Percentiles rank a stretch among this genome's conserved stretches.
Evolutionary conservation across 2,329 filamentous ascomycete genomes (phyloP).

Genomic region (Pyricularia pennisetigena): DNA sequence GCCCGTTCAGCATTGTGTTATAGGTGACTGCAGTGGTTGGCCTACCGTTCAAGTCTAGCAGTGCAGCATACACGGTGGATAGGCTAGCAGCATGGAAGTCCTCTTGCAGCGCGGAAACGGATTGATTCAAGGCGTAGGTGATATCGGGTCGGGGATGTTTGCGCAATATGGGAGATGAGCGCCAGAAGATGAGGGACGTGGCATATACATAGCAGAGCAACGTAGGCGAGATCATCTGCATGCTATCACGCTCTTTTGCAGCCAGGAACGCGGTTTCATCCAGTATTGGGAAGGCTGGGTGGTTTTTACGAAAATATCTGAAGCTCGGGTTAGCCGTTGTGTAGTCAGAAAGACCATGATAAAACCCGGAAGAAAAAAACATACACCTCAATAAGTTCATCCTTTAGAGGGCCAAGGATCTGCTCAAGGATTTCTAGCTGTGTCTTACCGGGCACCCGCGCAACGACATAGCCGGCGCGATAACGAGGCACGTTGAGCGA

Average conservation of each 20-base stretch:
- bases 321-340: slow-evolving; percentile 26
- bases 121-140: slow-evolving; percentile 53
- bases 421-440: slow-evolving; percentile 40
- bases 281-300: slow-evolving; percentile 51
- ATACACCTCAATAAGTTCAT: slow-evolving; percentile 38
- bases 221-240: slow-evolving; percentile 37
- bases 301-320: slow-evolving; percentile 43
- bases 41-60: slow-evolving; percentile 49
- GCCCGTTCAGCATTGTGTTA: slow-evolving; percentile 40
- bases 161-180: slow-evolving; percentile 33
- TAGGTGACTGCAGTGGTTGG: slow-evolving; percentile 51
- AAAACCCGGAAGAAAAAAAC: slow-evolving; percentile 22
- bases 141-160: slow-evolving; percentile 42
- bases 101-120: slow-evolving; percentile 49
- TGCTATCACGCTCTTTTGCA: slow-evolving; percentile 32
- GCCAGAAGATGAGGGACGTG: slow-evolving; percentile 48
- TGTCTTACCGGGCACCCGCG: slow-evolving; percentile 2
- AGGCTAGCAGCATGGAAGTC: slow-evolving; percentile 48
- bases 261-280: slow-evolving; percentile 42
- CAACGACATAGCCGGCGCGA: background rate
- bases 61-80: slow-evolving; percentile 44
- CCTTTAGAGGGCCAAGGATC: slow-evolving; percentile 42
- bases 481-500: slow-evolving; percentile 31
- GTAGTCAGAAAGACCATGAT: background rate
- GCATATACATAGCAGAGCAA: slow-evolving; percentile 48